Conservation (phyloP, 805 yeast species). For the Starmerella gropengiesseri region DNA sequence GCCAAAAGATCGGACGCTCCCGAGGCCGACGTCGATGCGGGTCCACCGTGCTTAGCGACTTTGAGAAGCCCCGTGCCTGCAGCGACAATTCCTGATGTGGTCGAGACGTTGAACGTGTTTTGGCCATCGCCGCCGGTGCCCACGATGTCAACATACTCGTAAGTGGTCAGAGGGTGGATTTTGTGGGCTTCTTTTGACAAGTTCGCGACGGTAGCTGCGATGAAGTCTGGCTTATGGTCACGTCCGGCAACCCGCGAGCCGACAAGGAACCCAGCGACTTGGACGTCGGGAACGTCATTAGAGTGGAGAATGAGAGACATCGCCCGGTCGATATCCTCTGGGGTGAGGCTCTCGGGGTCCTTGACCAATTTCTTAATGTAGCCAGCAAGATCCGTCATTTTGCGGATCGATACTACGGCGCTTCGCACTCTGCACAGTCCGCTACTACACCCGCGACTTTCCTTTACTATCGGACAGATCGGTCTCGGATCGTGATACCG, state of each 20-base stretch:
- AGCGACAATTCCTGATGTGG: conserved; percentile 87
- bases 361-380: conserved; percentile 49
- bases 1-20: conserved; percentile 88
- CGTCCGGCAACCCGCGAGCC: conserved; percentile 61
- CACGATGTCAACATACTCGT: conserved; percentile 73
- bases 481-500: too few species aligned
- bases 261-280: conserved; percentile 66
- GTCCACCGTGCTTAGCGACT: conserved; percentile 94
- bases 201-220: conserved; percentile 76
- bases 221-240: conserved; percentile 70
- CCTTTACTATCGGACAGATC: too few species aligned
- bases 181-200: conserved; percentile 42
- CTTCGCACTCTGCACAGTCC: too few species aligned
- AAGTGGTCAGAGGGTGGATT: conserved; percentile 20
- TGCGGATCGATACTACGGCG: too few species aligned
- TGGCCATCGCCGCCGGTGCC: conserved; percentile 99
- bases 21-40: conserved; percentile 83
- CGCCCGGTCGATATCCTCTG: conserved; percentile 54
- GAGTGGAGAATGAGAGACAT: conserved; percentile 33
- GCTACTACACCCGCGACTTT: too few species aligned
- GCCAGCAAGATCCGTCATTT: conserved; percentile 2
- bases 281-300: conserved; percentile 54
- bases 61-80: conserved; percentile 67
- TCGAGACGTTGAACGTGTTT: conserved; percentile 90
- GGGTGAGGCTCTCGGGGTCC: conserved; percentile 51